phyloP scores from a whole-genome alignment of 176 grass and related monocot species.

The Microstegium vimineum region DNA sequence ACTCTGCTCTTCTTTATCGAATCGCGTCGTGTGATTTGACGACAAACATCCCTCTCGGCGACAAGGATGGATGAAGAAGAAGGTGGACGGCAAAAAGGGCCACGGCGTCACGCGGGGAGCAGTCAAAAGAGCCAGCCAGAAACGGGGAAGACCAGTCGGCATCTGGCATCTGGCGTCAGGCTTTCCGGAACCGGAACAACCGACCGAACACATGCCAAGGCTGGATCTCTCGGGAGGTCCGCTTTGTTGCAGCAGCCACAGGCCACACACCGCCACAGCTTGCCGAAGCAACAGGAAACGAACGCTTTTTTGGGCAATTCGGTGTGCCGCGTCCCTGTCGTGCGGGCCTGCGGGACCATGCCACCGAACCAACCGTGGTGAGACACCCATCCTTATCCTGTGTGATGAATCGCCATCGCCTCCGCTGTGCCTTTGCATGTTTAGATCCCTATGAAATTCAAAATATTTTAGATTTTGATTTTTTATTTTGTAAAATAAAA shows the following conservation, averaged over 20 bases:
- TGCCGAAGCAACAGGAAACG: background rate
- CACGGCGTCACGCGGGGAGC: background rate
- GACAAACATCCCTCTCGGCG: background rate
- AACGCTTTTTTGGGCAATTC: background rate
- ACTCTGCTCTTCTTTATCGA: background rate
- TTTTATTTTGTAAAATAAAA: too few species aligned
- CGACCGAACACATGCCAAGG: background rate
- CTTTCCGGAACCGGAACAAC: background rate
- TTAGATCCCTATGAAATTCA: too few species aligned
- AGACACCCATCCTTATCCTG: background rate
- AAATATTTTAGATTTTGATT: too few species aligned
- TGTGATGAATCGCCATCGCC: background rate
- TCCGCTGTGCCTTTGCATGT: too few species aligned
- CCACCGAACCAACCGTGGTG: too few species aligned
- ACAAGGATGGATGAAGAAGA: background rate
- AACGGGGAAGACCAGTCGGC: slow-evolving; percentile 6
- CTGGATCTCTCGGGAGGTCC: background rate
- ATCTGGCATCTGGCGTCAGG: too few species aligned
- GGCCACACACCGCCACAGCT: background rate
- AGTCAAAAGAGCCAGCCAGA: slow-evolving; percentile 16
- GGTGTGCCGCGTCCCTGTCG: background rate
- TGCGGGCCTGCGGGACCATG: background rate
- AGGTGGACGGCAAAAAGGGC: background rate
- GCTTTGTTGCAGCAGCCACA: background rate
- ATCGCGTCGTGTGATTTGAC: background rate